These are phyloP conservation scores for Lophiostoma macrostomum DNA, from an alignment of 495 filamentous ascomycete species.

Conservation along the genomic window DNA sequence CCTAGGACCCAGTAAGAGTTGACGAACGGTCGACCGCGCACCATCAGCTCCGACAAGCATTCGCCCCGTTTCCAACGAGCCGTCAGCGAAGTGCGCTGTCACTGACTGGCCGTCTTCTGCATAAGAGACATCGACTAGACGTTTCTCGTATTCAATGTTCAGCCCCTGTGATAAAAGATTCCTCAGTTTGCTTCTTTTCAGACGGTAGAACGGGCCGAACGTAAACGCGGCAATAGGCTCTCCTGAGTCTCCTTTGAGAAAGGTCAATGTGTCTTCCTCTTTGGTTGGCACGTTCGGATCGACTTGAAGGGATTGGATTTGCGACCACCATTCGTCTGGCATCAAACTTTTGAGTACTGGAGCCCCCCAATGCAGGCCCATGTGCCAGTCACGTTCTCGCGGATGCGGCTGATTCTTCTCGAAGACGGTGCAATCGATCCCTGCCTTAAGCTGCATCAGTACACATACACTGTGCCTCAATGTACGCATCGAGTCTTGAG, in stretches of 20 bases:
- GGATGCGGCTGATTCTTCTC: constrained; percentile 46
- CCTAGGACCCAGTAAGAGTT: constrained; percentile 39
- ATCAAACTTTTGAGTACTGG: constrained; percentile 43
- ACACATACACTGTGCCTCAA: background rate
- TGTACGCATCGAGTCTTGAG: background rate
- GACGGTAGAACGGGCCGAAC: constrained; percentile 45
- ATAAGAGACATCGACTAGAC: constrained; percentile 25
- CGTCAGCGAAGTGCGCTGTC: constrained; percentile 43
- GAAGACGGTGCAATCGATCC: constrained; percentile 49
- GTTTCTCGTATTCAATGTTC: constrained; percentile 42
- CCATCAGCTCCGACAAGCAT: constrained; percentile 48
- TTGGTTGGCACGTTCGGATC: constrained; percentile 39
- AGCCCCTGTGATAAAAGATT: constrained; percentile 42
- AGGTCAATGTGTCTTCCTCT: constrained; percentile 39
- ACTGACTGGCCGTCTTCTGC: constrained; percentile 31
- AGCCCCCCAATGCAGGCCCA: constrained; percentile 55
- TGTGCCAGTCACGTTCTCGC: constrained; percentile 56
- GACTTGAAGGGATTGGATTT: constrained; percentile 45
- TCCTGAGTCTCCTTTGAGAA: constrained; percentile 52
- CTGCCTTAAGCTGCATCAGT: constrained; percentile 40
- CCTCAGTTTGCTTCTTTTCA: constrained; percentile 47
- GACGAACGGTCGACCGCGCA: constrained; percentile 43
- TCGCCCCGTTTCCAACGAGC: constrained; percentile 38
- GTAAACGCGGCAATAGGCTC: constrained; percentile 39
- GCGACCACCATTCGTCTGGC: constrained; percentile 37